Percentiles rank a stretch among this genome's conserved stretches.
Evolutionary conservation across 306 rosid species (phyloP).

Genomic region (Myrica gale): DNA sequence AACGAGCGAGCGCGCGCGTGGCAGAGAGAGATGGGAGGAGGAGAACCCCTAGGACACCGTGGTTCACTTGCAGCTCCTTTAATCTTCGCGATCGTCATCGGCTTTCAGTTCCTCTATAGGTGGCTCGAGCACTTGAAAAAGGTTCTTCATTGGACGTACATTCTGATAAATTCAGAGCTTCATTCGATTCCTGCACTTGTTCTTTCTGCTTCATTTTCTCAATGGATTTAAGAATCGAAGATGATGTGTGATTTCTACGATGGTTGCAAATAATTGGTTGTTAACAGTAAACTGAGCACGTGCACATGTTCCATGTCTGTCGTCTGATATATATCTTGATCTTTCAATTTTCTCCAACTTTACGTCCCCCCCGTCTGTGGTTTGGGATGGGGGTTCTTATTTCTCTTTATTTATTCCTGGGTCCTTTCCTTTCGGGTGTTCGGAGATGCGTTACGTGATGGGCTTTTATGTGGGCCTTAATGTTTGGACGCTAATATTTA

Average conservation of each 20-base stretch:
- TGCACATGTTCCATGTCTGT: too few relatives aligned
- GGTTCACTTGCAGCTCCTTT: constrained; percentile 59
- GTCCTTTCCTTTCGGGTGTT: too few relatives aligned
- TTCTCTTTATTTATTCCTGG: too few relatives aligned
- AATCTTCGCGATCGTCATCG: constrained; percentile 50
- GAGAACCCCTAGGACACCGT: constrained; percentile 36
- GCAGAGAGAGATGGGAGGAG: constrained; percentile 28
- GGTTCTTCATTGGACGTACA: constrained; percentile 36
- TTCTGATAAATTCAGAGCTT: neutral
- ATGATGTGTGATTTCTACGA: neutral
- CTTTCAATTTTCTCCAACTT: neutral
- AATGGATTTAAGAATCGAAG: too few relatives aligned
- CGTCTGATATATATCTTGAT: neutral
- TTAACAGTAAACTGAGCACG: too few relatives aligned
- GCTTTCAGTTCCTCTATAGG: constrained; percentile 52
- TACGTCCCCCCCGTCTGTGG: too few relatives aligned
- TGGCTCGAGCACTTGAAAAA: constrained; percentile 50
- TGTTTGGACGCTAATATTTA: too few relatives aligned
- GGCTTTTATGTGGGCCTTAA: too few relatives aligned
- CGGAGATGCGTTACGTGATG: too few relatives aligned
- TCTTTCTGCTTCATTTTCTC: too few relatives aligned
- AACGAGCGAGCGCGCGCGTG: neutral
- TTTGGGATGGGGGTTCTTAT: too few relatives aligned
- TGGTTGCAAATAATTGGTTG: neutral
- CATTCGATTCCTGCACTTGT: neutral